Percentiles rank a stretch among this genome's conserved stretches.
Conservation (phyloP, 2,329 filamentous ascomycete genomes). For the Penicillium sp. region DNA sequence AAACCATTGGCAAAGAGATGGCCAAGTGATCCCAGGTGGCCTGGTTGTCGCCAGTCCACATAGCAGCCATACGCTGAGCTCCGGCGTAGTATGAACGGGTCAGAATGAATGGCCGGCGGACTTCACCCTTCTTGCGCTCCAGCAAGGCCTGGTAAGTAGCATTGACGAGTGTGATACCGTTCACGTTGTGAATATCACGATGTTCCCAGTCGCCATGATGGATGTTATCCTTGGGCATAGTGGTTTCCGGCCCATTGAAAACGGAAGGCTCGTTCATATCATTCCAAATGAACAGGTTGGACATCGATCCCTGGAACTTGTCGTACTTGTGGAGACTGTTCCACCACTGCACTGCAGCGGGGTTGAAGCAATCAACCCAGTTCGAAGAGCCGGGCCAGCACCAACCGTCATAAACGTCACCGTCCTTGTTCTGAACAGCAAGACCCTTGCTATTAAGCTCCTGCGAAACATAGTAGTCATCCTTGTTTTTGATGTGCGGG, state of each 20-base stretch:
- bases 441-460: constrained; percentile 82
- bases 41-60: constrained; percentile 99
- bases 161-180: constrained; percentile 93
- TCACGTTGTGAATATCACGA: constrained; percentile 92
- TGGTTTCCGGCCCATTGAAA: constrained; percentile 97
- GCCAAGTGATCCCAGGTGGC: constrained; percentile 88
- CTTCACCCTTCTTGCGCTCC: constrained; percentile 81
- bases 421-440: constrained; percentile 86
- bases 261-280: constrained; percentile 99
- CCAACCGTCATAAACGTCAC: constrained; percentile 89
- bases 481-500: constrained; percentile 93
- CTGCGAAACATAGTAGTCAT: constrained; percentile 72
- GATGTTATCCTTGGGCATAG: constrained; percentile 98
- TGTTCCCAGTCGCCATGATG: constrained; percentile 94
- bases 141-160: constrained; percentile 85
- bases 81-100: constrained; percentile 92
- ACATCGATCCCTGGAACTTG: constrained; percentile 78
- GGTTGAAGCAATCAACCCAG: constrained; percentile 96
- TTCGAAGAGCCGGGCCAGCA: constrained; percentile 97
- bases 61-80: constrained; percentile 84
- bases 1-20: constrained; percentile 87
- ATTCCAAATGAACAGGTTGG: constrained; percentile 96
- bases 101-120: constrained; percentile 84
- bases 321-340: constrained; percentile 82
- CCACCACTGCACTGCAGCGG: constrained; percentile 92